These are phyloP conservation scores for Axilococcus clingmanii DNA, from an alignment of 139 green algal genomes.

Conservation along the genomic window DNA sequence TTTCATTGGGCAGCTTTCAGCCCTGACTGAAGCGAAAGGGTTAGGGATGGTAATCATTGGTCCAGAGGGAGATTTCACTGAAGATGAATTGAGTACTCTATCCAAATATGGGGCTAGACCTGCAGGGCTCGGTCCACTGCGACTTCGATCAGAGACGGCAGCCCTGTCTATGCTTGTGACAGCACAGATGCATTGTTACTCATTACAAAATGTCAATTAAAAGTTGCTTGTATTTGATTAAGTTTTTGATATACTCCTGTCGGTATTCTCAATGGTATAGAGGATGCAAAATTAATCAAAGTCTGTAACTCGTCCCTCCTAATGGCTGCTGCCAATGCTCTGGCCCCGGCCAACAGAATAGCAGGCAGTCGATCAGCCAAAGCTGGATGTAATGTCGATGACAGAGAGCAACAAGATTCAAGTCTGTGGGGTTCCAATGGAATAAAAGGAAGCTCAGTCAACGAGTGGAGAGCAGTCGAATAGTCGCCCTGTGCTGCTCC, in stretches of 20 bases:
- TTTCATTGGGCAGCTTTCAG: constrained; percentile 13
- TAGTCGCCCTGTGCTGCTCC: constrained; percentile 14
- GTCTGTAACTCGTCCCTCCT: constrained; percentile 17
- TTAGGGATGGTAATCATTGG: constrained; percentile 57
- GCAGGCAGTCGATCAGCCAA: constrained; percentile 20
- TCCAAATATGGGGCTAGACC: constrained; percentile 35
- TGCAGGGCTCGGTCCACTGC: constrained; percentile 58
- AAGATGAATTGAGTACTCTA: constrained; percentile 47
- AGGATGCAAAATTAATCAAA: constrained; percentile 22
- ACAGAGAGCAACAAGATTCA: neutral
- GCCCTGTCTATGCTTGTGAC: constrained; percentile 57
- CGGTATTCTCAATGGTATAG: constrained; percentile 24
- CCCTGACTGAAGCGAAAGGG: neutral
- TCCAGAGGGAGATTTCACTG: constrained; percentile 83
- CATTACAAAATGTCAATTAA: constrained; percentile 5
- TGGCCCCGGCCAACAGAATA: constrained; percentile 23
- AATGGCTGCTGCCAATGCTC: constrained; percentile 13
- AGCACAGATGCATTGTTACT: neutral
- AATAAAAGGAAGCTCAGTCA: constrained; percentile 31
- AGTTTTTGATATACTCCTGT: constrained; percentile 26
- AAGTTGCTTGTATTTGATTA: constrained; percentile 25
- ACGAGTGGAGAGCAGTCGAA: constrained; percentile 8
- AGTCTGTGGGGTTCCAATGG: constrained; percentile 29
- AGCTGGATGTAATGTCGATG: constrained; percentile 14
- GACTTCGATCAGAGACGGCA: constrained; percentile 79